Conservation (phyloP, 352 stramenopile genomes). For the Blastocystis sp. region DNA sequence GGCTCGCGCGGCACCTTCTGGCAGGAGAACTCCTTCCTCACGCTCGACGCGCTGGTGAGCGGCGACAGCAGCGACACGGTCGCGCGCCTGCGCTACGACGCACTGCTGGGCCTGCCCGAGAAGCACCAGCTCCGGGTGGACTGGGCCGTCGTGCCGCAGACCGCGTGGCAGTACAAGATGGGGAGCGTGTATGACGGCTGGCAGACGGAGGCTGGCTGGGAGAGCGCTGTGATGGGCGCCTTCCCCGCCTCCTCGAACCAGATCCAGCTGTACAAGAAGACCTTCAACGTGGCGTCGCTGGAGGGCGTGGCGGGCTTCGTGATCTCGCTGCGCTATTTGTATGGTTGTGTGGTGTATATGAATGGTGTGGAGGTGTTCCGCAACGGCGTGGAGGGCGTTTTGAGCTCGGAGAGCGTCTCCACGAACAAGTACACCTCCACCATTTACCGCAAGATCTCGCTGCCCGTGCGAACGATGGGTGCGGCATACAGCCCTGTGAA, state of each 20-base stretch:
- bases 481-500: not conserved
- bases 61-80: conserved; percentile 28
- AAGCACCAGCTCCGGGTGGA: not conserved
- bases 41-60: not conserved
- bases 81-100: conserved; percentile 18
- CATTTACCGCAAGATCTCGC: conserved; percentile 1
- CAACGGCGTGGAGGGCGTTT: conserved; percentile 9
- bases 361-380: conserved; percentile 32
- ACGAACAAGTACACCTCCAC: not conserved
- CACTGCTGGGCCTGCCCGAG: not conserved
- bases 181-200: not conserved
- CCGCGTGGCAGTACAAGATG: conserved; percentile 49
- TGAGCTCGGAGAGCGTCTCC: not conserved
- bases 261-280: conserved; percentile 63
- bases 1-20: not conserved
- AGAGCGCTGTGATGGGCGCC: not conserved
- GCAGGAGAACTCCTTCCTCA: not conserved
- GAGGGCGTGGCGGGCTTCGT: conserved; percentile 23
- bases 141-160: not conserved
- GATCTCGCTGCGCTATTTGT: conserved; percentile 34
- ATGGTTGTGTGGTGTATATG: conserved; percentile 18
- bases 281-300: conserved; percentile 34
- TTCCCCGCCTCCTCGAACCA: conserved; percentile 26
- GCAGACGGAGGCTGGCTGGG: not conserved
- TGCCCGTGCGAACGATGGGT: conserved; percentile 16